Conservation (phyloP, 352 stramenopile species). For the Globisporangium lucens region DNA sequence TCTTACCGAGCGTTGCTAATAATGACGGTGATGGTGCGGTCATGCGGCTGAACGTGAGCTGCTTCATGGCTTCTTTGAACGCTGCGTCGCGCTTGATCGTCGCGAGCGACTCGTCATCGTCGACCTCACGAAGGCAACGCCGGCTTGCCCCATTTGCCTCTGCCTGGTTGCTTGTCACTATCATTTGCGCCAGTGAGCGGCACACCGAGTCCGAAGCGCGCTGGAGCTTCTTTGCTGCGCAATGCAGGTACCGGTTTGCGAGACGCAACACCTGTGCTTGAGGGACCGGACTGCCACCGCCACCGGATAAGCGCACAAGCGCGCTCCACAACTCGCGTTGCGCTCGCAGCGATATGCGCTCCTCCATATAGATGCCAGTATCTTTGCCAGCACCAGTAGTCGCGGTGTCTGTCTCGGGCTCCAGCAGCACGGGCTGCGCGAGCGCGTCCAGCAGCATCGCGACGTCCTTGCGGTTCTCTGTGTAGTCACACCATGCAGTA, state of each 20-base stretch:
- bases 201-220: constrained; percentile 6
- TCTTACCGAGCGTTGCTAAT: neutral
- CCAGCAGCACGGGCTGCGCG: constrained; percentile 18
- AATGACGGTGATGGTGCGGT: neutral
- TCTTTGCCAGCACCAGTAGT: neutral
- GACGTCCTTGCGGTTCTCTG: constrained; percentile 39
- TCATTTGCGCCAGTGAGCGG: constrained; percentile 11
- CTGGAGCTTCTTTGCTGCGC: constrained; percentile 7
- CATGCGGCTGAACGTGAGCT: constrained; percentile 9
- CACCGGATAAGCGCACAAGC: constrained; percentile 20
- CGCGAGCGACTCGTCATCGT: constrained; percentile 16
- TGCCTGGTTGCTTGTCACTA: neutral
- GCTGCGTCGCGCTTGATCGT: constrained; percentile 15
- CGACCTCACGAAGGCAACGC: neutral
- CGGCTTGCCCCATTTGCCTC: neutral
- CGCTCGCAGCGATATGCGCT: constrained; percentile 24
- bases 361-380: constrained; percentile 42
- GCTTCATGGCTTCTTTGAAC: constrained; percentile 16
- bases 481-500: neutral
- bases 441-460: constrained; percentile 33
- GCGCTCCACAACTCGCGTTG: constrained; percentile 68
- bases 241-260: constrained; percentile 16
- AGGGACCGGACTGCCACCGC: neutral
- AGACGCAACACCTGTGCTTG: constrained; percentile 9
- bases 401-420: neutral